Conservation (phyloP, 2,329 filamentous ascomycete genomes). For the Chaetomium globosum region DNA sequence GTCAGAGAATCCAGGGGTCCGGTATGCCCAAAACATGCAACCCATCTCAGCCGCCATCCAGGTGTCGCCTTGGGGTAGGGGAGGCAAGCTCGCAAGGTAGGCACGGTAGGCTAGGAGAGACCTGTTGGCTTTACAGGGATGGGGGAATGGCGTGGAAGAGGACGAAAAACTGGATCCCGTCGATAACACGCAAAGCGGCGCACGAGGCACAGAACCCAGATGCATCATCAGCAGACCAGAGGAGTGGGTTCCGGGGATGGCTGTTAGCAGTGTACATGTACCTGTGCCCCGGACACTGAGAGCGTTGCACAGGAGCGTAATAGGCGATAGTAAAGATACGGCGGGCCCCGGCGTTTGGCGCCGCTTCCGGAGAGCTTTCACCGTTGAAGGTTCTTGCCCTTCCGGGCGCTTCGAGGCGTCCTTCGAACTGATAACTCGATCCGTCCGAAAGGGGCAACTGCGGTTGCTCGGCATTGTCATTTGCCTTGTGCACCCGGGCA, state of each 20-base stretch:
- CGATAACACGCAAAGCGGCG: conserved; percentile 20
- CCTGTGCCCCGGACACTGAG: background rate
- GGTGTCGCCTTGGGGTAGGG: conserved; percentile 5
- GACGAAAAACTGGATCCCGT: conserved; percentile 14
- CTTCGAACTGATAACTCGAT: conserved; percentile 8
- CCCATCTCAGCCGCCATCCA: conserved; percentile 7
- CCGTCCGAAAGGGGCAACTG: conserved; percentile 23
- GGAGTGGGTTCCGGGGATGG: background rate
- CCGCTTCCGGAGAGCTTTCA: conserved; percentile 9
- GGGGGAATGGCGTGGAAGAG: background rate
- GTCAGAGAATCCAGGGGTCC: conserved; percentile 31
- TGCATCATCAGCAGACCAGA: conserved; percentile 21
- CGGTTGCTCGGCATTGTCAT: conserved; percentile 12
- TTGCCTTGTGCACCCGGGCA: conserved; percentile 10
- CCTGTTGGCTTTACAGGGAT: conserved; percentile 18
- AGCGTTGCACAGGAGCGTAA: conserved; percentile 26
- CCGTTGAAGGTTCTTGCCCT: conserved; percentile 4
- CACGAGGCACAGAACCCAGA: conserved; percentile 22
- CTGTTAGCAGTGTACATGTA: conserved; percentile 27
- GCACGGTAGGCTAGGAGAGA: background rate
- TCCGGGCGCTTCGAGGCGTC: background rate
- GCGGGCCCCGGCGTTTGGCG: conserved; percentile 3
- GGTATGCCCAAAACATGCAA: conserved; percentile 15
- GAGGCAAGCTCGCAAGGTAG: too few relatives aligned
- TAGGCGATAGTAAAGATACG: conserved; percentile 21